These are phyloP conservation scores for Trichoderma erinaceum DNA, from an alignment of 495 filamentous ascomycete genomes.

Conservation along the genomic window DNA sequence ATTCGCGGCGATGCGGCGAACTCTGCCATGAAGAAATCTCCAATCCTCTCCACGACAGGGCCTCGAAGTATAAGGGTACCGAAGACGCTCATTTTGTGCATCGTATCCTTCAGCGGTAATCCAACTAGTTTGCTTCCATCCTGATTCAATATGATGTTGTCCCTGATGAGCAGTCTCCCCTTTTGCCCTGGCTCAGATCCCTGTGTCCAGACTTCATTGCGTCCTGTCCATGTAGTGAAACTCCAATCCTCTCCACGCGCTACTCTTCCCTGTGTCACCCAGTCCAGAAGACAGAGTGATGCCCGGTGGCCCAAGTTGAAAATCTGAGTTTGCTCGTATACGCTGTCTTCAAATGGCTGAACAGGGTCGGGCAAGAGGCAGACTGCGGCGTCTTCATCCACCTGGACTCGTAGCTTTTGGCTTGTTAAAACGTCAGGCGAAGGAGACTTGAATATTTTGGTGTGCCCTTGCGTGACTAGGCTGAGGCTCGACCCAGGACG, in stretches of 20 bases:
- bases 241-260: conserved; percentile 91
- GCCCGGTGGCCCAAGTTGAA: conserved; percentile 58
- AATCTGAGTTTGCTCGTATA: conserved; percentile 75
- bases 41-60: conserved; percentile 57
- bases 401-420: conserved; percentile 59
- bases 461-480: conserved; percentile 89
- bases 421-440: conserved; percentile 51
- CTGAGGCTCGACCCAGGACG: conserved; percentile 61
- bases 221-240: conserved; percentile 64
- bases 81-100: conserved; percentile 62
- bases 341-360: conserved; percentile 74
- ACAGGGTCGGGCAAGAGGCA: conserved; percentile 92
- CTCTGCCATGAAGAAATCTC: conserved; percentile 64
- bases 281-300: conserved; percentile 78
- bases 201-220: conserved; percentile 76
- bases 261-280: conserved; percentile 81
- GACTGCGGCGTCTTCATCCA: conserved; percentile 60
- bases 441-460: conserved; percentile 85
- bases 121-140: conserved; percentile 31
- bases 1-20: conserved; percentile 74
- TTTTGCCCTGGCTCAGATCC: conserved; percentile 25
- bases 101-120: conserved; percentile 46
- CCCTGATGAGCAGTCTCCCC: conserved; percentile 66
- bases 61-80: conserved; percentile 82
- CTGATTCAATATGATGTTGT: conserved; percentile 70